Conservation (phyloP, 2,329 filamentous ascomycete genomes). For the Truncatella angustata region DNA sequence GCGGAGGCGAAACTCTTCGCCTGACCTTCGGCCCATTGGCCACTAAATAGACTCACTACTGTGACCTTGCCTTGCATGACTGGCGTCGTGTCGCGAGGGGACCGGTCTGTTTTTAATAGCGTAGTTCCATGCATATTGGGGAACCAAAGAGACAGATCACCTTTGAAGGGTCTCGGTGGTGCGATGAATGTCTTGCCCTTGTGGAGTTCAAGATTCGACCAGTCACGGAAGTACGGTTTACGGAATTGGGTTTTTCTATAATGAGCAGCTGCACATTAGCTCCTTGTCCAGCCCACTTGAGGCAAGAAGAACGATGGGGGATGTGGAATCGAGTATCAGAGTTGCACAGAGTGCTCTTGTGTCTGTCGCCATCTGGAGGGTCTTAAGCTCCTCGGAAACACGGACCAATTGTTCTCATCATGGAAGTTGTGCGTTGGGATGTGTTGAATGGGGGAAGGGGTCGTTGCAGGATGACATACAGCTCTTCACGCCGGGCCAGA, state of each 20-base stretch:
- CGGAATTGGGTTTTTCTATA: conserved; percentile 70
- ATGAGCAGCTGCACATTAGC: background rate
- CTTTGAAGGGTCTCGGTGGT: conserved; percentile 79
- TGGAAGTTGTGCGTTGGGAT: too few relatives aligned
- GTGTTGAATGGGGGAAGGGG: too few relatives aligned
- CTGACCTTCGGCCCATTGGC: conserved; percentile 83
- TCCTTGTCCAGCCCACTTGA: too few relatives aligned
- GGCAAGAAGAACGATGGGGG: too few relatives aligned
- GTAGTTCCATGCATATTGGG: conserved; percentile 86
- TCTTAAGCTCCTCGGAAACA: too few relatives aligned
- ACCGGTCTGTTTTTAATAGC: conserved; percentile 54
- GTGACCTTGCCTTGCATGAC: conserved; percentile 71
- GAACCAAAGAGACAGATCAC: conserved; percentile 83
- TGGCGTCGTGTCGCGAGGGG: conserved; percentile 69
- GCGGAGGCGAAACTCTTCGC: conserved; percentile 67
- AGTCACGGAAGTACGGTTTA: conserved; percentile 94
- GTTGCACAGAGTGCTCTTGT: too few relatives aligned
- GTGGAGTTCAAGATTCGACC: conserved; percentile 77
- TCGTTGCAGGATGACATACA: conserved; percentile 66
- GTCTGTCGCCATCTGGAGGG: too few relatives aligned
- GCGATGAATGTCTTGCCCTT: conserved; percentile 91
- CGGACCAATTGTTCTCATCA: too few relatives aligned
- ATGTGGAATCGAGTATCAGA: too few relatives aligned
- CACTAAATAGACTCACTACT: conserved; percentile 79
- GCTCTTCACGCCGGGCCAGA: conserved; percentile 67